Percentiles rank a stretch among this genome's conserved stretches.
phyloP scores from a whole-genome alignment of 2,329 filamentous ascomycete species.

The Epicoccum nigrum region DNA sequence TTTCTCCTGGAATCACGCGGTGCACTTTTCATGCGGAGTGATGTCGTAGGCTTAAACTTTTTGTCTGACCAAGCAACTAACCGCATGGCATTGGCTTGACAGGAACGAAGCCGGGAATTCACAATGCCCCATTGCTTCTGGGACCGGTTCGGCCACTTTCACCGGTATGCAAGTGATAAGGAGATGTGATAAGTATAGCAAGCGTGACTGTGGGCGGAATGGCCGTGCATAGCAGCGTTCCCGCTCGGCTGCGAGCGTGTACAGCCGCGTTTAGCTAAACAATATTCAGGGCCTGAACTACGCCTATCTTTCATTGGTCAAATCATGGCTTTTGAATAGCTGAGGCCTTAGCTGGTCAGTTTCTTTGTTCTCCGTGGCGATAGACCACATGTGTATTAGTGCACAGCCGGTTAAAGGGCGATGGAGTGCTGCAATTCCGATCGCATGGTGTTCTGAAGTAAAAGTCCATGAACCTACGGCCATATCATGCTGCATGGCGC shows the following conservation, averaged over 20 bases:
- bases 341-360: slow-evolving; percentile 21
- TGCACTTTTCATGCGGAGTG: slow-evolving; percentile 15
- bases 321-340: slow-evolving; percentile 9
- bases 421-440: slow-evolving; percentile 18
- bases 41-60: slow-evolving; percentile 5
- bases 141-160: slow-evolving; percentile 14
- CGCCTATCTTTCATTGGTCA: slow-evolving; percentile 20
- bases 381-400: slow-evolving; percentile 15
- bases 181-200: slow-evolving; percentile 18
- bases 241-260: slow-evolving; percentile 23
- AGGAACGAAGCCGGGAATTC: too few species aligned
- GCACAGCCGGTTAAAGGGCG: slow-evolving; percentile 16
- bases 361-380: slow-evolving; percentile 24
- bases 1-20: slow-evolving; percentile 18
- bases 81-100: slow-evolving; percentile 7
- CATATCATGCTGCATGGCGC: slow-evolving; percentile 20
- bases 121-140: slow-evolving; percentile 1
- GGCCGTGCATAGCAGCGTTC: slow-evolving; percentile 17
- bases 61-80: slow-evolving; percentile 10
- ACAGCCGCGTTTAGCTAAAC: slow-evolving; percentile 29
- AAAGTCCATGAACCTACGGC: slow-evolving; percentile 11
- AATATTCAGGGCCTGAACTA: slow-evolving; percentile 15
- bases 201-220: slow-evolving; percentile 7
- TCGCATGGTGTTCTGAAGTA: slow-evolving; percentile 18
- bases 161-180: slow-evolving; percentile 30